A percentile compares a stretch with the other conserved stretches of the same genome.
Conservation (phyloP, 495 filamentous ascomycete species). For the Xylaria cubensis region DNA sequence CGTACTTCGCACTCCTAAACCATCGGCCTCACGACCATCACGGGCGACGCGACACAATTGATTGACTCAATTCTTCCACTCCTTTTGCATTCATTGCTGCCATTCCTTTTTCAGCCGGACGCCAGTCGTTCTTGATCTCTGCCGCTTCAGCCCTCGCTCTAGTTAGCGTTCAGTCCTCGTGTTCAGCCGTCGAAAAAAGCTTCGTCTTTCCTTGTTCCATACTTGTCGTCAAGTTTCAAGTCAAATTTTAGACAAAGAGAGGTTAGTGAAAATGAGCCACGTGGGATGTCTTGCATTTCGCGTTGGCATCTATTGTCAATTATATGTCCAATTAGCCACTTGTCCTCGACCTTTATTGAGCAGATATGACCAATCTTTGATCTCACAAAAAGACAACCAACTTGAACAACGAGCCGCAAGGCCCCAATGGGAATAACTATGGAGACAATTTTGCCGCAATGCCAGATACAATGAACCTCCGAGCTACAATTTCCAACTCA, state of each 20-base stretch:
- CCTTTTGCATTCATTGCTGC: slow-evolving; percentile 37
- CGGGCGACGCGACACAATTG: slow-evolving; percentile 27
- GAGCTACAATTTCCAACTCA: slow-evolving; percentile 8
- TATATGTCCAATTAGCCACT: not conserved
- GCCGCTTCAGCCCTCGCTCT: slow-evolving; percentile 27
- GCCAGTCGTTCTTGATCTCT: slow-evolving; percentile 39
- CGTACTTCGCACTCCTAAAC: slow-evolving; percentile 30
- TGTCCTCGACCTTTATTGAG: not conserved
- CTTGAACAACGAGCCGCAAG: not conserved
- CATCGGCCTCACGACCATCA: slow-evolving; percentile 24
- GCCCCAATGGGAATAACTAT: not conserved
- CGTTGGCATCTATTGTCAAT: not conserved
- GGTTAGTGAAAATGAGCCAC: slow-evolving; percentile 6
- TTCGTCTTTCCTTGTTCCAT: slow-evolving; percentile 17
- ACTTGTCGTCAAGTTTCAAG: slow-evolving; percentile 3
- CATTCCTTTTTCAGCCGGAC: slow-evolving; percentile 44
- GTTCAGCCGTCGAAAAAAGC: slow-evolving; percentile 19
- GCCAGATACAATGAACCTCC: not conserved
- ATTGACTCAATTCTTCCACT: slow-evolving; percentile 34
- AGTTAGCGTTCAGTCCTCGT: slow-evolving; percentile 32
- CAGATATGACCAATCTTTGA: slow-evolving; percentile 1
- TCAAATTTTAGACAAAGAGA: slow-evolving; percentile 21
- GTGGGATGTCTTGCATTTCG: slow-evolving; percentile 1
- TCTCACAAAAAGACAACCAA: not conserved
- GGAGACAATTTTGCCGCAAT: not conserved